These are phyloP conservation scores for Spizellomyces sp. DNA, from an alignment of 192 early-diverging fungal genomes.

Conservation along the genomic window DNA sequence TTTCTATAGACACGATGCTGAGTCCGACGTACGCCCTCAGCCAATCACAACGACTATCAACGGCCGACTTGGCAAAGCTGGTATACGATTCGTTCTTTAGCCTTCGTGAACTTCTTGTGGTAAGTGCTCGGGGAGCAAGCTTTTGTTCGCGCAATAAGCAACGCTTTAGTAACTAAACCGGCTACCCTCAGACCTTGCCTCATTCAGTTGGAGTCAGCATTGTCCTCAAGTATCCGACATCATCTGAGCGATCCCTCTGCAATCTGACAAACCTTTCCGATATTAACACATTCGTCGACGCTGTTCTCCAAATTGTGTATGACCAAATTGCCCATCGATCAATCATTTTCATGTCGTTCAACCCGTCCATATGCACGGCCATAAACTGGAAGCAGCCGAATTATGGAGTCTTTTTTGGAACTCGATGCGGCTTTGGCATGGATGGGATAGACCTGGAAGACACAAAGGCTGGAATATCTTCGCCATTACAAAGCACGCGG, in stretches of 20 bases:
- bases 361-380: slow-evolving; percentile 87
- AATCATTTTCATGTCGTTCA: slow-evolving; percentile 90
- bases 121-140: slow-evolving; percentile 33
- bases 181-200: slow-evolving; percentile 60
- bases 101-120: slow-evolving; percentile 76
- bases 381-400: slow-evolving; percentile 99
- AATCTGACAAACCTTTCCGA: slow-evolving; percentile 64
- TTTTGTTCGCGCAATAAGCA: not conserved
- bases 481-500: not conserved
- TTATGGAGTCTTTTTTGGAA: slow-evolving; percentile 93
- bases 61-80: slow-evolving; percentile 24
- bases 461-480: not conserved
- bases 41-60: not conserved
- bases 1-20: not conserved
- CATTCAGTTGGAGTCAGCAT: slow-evolving; percentile 77
- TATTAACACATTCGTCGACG: slow-evolving; percentile 86
- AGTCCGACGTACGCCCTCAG: not conserved
- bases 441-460: not conserved
- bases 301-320: slow-evolving; percentile 85
- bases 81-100: slow-evolving; percentile 37
- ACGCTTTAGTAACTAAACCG: not conserved
- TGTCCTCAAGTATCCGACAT: slow-evolving; percentile 87
- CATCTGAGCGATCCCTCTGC: slow-evolving; percentile 53
- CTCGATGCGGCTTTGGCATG: slow-evolving; percentile 71
- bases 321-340: slow-evolving; percentile 59